Percentiles rank a stretch among this genome's conserved stretches.
Evolutionary conservation across 495 filamentous ascomycete species (phyloP).

Genomic region (Hypoxylon fuscum): DNA sequence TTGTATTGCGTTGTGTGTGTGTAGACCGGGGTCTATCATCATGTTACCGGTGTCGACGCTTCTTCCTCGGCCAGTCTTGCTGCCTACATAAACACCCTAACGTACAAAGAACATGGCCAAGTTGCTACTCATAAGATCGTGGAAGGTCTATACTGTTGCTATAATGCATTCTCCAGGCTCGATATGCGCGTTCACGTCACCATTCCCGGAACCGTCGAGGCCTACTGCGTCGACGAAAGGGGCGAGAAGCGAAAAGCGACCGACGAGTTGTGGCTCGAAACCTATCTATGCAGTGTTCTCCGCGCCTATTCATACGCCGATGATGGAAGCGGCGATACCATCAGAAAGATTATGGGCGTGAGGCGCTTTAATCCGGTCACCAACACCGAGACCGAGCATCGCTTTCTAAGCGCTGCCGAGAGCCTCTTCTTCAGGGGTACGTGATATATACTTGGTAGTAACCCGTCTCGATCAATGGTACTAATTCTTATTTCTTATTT

Average conservation of each 20-base stretch:
- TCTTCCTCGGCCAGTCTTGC: conserved; percentile 96
- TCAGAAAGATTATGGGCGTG: conserved; percentile 92
- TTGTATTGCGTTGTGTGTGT: no score
- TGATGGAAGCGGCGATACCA: conserved; percentile 88
- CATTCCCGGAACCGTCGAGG: conserved; percentile 93
- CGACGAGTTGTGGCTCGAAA: conserved; percentile 95
- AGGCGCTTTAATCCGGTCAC: conserved; percentile 96
- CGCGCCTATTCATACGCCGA: conserved; percentile 96
- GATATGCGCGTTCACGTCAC: conserved; percentile 99
- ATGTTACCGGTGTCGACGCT: conserved; percentile 97
- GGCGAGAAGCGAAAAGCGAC: conserved; percentile 92
- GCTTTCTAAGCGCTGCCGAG: conserved; percentile 94
- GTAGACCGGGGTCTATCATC: conserved; percentile 93
- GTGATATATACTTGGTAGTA: conserved; percentile 6
- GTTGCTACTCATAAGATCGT: conserved; percentile 82
- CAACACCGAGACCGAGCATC: conserved; percentile 95
- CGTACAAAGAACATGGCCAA: conserved; percentile 85
- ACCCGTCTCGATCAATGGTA: no score
- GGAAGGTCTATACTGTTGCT: conserved; percentile 96
- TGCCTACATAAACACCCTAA: conserved; percentile 97
- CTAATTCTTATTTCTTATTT: no score
- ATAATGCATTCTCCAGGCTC: conserved; percentile 98
- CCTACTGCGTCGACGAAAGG: conserved; percentile 95
- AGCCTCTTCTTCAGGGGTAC: conserved; percentile 92
- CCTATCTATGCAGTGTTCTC: conserved; percentile 92